Percentiles rank a stretch among this genome's conserved stretches.
Conservation (phyloP, 2,329 filamentous ascomycete genomes). For the Alternaria alternata region DNA sequence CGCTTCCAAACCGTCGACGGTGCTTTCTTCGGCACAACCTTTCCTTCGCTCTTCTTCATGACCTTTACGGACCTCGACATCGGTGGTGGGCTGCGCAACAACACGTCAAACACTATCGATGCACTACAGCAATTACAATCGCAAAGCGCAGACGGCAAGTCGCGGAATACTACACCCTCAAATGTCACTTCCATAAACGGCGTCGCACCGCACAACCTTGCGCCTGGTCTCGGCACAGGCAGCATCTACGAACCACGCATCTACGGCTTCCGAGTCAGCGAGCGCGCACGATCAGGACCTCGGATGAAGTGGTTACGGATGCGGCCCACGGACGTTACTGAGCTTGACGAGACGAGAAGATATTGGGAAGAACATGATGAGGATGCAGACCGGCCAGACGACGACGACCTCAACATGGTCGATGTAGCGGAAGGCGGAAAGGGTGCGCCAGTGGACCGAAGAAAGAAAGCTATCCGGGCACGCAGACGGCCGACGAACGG, state of each 20-base stretch:
- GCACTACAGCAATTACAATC: constrained; percentile 48
- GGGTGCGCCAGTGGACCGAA: constrained; percentile 35
- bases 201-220: constrained; percentile 84
- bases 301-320: constrained; percentile 96
- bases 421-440: constrained; percentile 46
- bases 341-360: constrained; percentile 76
- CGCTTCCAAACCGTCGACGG: constrained; percentile 97
- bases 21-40: constrained; percentile 97
- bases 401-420: constrained; percentile 52
- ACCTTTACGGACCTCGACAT: constrained; percentile 97
- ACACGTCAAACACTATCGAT: constrained; percentile 43
- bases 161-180: constrained; percentile 44
- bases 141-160: constrained; percentile 44
- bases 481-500: constrained; percentile 47
- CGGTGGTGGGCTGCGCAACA: constrained; percentile 72
- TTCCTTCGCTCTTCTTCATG: constrained; percentile 96
- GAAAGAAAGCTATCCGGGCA: constrained; percentile 50
- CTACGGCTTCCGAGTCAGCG: constrained; percentile 94
- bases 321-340: constrained; percentile 79
- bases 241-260: constrained; percentile 95
- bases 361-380: constrained; percentile 55
- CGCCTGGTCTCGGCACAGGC: constrained; percentile 80
- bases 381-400: constrained; percentile 46
- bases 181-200: constrained; percentile 73
- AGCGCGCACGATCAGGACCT: constrained; percentile 86